These are phyloP conservation scores for Pichia insulana DNA, from an alignment of 805 yeast genomes.

Conservation along the genomic window DNA sequence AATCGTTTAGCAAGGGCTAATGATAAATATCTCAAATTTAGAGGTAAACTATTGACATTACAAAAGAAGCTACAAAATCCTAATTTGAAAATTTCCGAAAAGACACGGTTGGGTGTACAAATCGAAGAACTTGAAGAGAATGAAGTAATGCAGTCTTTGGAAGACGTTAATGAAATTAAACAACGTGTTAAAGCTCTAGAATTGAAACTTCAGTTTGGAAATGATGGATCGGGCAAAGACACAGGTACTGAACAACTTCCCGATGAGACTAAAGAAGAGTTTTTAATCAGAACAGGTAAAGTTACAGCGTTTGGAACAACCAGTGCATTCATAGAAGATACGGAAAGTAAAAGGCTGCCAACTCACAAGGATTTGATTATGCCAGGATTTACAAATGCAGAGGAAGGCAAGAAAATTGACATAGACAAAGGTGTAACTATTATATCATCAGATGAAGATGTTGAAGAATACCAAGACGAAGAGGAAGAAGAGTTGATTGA, in stretches of 20 bases:
- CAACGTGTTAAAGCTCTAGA: constrained; percentile 28
- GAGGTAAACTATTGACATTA: constrained; percentile 37
- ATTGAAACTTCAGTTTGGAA: constrained; percentile 8
- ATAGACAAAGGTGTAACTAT: constrained; percentile 14
- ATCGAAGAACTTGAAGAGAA: constrained; percentile 39
- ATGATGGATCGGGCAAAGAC: constrained; percentile 9
- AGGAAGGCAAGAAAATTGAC: constrained; percentile 17
- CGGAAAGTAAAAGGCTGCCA: constrained; percentile 17
- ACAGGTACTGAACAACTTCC: constrained; percentile 31
- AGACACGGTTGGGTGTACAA: constrained; percentile 45
- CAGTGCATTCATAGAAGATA: constrained; percentile 43
- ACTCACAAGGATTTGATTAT: constrained; percentile 38
- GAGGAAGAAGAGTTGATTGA: constrained; percentile 9
- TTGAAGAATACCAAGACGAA: constrained; percentile 12
- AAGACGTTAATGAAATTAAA: constrained; percentile 57
- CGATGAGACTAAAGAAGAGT: constrained; percentile 76
- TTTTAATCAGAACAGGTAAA: constrained; percentile 78
- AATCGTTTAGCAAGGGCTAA: constrained; percentile 65
- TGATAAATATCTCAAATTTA: constrained; percentile 36
- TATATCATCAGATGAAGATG: constrained; percentile 1
- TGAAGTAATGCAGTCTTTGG: constrained; percentile 44
- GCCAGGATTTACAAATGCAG: constrained; percentile 36
- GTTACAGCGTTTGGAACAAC: constrained; percentile 86
- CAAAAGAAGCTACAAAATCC: constrained; percentile 42
- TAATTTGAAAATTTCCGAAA: constrained; percentile 55